Base-by-base conservation (phyloP, 108 stramenopile species). In the Cylindrotheca fusiformis region DNA sequence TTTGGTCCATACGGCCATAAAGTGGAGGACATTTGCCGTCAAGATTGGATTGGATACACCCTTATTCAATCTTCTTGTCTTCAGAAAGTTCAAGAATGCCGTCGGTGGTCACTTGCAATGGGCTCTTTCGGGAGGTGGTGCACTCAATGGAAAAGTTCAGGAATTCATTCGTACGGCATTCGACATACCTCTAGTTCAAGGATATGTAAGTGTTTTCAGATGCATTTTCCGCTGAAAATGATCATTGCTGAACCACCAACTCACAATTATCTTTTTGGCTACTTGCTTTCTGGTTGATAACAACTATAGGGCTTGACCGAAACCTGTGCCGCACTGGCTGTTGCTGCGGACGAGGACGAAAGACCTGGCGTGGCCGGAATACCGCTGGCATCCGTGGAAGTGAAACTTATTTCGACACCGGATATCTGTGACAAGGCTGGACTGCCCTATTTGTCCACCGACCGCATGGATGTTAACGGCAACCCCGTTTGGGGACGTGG, bases 301-400 rank as follows among this genome's bases (percentile, higher is more conserved):
- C n/a, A n/a, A n/a, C n/a, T n/a, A n/a, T n/a, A n/a, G n/a, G 83
- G 90, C 48, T 64, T 95, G 54, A 95, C 93, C 0, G 90, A 95
- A 65, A 95, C 90, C 6, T 86, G 84, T 58, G 88, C 90, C 32
- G 90, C 83, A n/a, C 68, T 88, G 59, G 67, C 93, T 21, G 69
- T 95, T 52, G 74, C 6, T 75, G 88, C n/a, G n/a, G n/a, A n/a
- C n/a, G n/a, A n/a, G n/a, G n/a, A n/a, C n/a, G n/a, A n/a, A n/a
- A n/a, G n/a, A 22, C 44, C 54, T 17, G 89, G 83, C n/a, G 77
- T 95, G 55, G 89, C 87, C 23, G 91, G 91, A 61, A 61, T 68
- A 8, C 75, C 81, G 12, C 79, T 92, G 63, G 75, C 88, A 0
- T 84, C 81, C 20, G 74, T 81, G 3, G 90, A 95, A 68, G 68